Evolutionary conservation across 2,329 filamentous ascomycete genomes (phyloP).

Genomic region (Fusarium xylarioides): DNA sequence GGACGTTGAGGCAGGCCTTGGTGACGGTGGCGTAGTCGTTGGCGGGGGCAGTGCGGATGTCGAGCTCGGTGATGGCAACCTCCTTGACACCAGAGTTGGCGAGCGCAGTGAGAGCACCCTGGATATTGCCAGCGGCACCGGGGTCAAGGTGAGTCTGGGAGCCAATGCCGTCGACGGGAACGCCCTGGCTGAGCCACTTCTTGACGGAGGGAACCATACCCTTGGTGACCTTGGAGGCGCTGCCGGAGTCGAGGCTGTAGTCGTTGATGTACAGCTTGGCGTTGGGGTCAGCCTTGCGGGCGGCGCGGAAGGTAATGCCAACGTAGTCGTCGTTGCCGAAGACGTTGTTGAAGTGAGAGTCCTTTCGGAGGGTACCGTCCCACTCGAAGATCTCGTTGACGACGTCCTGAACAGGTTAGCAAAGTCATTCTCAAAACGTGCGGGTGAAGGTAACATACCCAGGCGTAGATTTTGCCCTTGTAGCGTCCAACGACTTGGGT

Average conservation of each 20-base stretch:
- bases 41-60: conserved; percentile 67
- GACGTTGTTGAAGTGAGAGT: conserved; percentile 71
- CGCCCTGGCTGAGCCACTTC: conserved; percentile 68
- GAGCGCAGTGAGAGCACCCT: conserved; percentile 61
- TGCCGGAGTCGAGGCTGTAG: conserved; percentile 71
- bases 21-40: conserved; percentile 68
- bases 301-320: conserved; percentile 74
- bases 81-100: conserved; percentile 62
- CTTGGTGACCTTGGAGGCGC: conserved; percentile 65
- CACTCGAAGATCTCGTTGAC: conserved; percentile 73
- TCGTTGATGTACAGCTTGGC: conserved; percentile 83
- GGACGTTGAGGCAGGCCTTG: conserved; percentile 65
- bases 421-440: fast-evolving
- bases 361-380: conserved; percentile 63
- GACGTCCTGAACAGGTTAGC: conserved; percentile 58
- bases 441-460: neutral
- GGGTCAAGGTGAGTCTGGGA: conserved; percentile 64
- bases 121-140: conserved; percentile 46
- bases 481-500: conserved; percentile 64
- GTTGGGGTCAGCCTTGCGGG: conserved; percentile 70
- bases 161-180: conserved; percentile 61
- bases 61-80: conserved; percentile 73
- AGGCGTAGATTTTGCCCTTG: conserved; percentile 65
- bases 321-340: conserved; percentile 78
- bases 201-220: conserved; percentile 68